A percentile compares a stretch with the other conserved stretches of the same genome.
Evolutionary conservation across 2,329 filamentous ascomycete genomes (phyloP).

Genomic region (Coniochaeta hoffmannii): DNA sequence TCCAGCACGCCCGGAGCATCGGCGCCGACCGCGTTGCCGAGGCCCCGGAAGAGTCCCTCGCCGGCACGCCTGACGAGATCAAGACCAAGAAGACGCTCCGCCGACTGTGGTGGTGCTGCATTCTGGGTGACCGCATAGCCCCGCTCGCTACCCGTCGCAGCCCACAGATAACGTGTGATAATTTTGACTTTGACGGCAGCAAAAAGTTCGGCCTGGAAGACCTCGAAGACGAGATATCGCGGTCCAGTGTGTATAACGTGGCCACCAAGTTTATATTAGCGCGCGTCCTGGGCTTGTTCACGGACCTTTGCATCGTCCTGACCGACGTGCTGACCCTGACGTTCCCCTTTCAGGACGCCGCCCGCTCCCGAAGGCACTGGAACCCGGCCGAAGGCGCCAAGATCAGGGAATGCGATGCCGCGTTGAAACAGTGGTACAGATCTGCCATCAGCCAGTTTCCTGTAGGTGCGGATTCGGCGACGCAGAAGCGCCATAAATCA

Average conservation of each 20-base stretch:
- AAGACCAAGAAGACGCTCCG: constrained; percentile 27
- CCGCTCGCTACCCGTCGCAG: constrained; percentile 39
- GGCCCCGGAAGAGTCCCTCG: constrained; percentile 31
- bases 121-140: constrained; percentile 42
- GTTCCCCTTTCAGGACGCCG: not conserved
- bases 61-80: constrained; percentile 27
- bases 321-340: constrained; percentile 30
- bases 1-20: constrained; percentile 35
- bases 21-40: constrained; percentile 23
- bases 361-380: not conserved
- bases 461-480: constrained; percentile 23
- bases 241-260: constrained; percentile 36
- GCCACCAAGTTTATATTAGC: constrained; percentile 27
- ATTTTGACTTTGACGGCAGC: constrained; percentile 34
- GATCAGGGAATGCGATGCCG: constrained; percentile 26
- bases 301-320: constrained; percentile 34
- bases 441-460: constrained; percentile 29
- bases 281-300: constrained; percentile 23
- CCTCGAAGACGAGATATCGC: constrained; percentile 35
- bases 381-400: not conserved
- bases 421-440: constrained; percentile 31
- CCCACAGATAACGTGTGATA: constrained; percentile 38
- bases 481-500: constrained; percentile 30
- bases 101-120: constrained; percentile 47
- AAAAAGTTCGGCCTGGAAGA: constrained; percentile 31